Conservation (phyloP, 441 rosid species). For the Adansonia rubrostipa region DNA sequence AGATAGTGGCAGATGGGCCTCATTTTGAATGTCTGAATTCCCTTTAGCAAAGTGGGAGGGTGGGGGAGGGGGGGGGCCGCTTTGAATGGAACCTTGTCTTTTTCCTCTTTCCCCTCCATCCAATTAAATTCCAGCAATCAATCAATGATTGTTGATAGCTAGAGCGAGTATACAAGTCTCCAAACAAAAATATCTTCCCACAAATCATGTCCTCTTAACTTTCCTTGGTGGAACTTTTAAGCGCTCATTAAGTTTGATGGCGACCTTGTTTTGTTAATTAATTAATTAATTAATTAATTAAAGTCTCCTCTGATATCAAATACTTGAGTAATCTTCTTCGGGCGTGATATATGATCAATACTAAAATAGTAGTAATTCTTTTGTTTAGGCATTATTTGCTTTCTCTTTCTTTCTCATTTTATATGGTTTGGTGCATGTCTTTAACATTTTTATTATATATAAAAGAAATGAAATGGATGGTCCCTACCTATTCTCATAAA, state of each 20-base stretch:
- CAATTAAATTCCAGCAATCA: constrained; percentile 17
- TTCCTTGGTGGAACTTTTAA: constrained; percentile 8
- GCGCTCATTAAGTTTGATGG: constrained; percentile 5
- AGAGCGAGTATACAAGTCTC: not conserved
- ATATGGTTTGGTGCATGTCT: not conserved
- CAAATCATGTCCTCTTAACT: not conserved
- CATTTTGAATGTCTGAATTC: not conserved
- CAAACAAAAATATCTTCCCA: constrained; percentile 4
- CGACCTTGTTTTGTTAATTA: not conserved
- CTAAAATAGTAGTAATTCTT: not conserved
- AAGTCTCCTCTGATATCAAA: too few species aligned
- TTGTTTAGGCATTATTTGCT: constrained; percentile 39
- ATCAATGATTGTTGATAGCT: not conserved
- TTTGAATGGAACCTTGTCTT: constrained; percentile 44
- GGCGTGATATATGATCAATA: not conserved
- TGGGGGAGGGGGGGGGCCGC: not conserved
- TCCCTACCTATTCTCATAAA: constrained; percentile 24
- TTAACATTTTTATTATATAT: too few species aligned
- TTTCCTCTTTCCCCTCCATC: constrained; percentile 18
- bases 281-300: constrained; percentile 1
- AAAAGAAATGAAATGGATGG: not conserved
- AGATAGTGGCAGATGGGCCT: constrained; percentile 1
- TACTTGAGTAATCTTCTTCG: not conserved
- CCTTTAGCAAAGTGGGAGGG: not conserved
- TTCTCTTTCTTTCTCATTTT: not conserved